Conservation (phyloP, 805 yeast species). For the Barnettozyma salicaria region DNA sequence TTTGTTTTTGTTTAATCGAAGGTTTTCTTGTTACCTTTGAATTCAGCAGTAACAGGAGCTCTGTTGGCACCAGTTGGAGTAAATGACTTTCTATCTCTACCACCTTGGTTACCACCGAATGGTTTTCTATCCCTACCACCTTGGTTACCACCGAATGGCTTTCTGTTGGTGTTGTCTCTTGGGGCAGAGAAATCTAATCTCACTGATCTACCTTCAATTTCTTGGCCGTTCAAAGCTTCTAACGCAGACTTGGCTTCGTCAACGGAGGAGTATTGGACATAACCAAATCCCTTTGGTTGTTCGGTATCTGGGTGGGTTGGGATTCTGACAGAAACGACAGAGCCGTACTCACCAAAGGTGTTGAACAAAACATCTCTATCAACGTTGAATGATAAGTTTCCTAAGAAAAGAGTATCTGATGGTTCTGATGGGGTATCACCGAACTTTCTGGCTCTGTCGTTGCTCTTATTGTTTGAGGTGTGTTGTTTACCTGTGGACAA, state of each 20-base stretch:
- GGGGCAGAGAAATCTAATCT: conserved; percentile 95
- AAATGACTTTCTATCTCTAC: conserved; percentile 37
- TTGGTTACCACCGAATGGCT: conserved; percentile 28
- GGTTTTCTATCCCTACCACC: conserved; percentile 35
- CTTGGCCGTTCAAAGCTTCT: conserved; percentile 82
- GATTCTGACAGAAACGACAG: conserved; percentile 81
- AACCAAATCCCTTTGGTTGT: conserved; percentile 98
- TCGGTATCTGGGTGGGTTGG: conserved; percentile 99
- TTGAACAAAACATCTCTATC: conserved; percentile 73
- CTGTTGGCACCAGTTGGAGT: conserved; percentile 54
- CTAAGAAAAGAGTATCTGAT: conserved; percentile 92
- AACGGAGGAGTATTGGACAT: conserved; percentile 80
- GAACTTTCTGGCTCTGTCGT: conserved; percentile 78
- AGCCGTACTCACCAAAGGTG: conserved; percentile 72
- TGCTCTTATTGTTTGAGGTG: conserved; percentile 43
- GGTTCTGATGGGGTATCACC: conserved; percentile 92
- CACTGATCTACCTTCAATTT: conserved; percentile 86
- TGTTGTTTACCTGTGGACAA: conserved; percentile 81
- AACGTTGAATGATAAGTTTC: conserved; percentile 90
- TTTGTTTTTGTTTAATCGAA: conserved; percentile 58
- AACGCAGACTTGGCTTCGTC: conserved; percentile 90
- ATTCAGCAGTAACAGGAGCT: conserved; percentile 56
- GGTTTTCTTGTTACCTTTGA: conserved; percentile 81
- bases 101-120: conserved; percentile 34
- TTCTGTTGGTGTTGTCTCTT: conserved; percentile 45